Evolutionary conservation across 1,139 yeast species (phyloP).

Genomic region (Nakaseomyces glabratus): DNA sequence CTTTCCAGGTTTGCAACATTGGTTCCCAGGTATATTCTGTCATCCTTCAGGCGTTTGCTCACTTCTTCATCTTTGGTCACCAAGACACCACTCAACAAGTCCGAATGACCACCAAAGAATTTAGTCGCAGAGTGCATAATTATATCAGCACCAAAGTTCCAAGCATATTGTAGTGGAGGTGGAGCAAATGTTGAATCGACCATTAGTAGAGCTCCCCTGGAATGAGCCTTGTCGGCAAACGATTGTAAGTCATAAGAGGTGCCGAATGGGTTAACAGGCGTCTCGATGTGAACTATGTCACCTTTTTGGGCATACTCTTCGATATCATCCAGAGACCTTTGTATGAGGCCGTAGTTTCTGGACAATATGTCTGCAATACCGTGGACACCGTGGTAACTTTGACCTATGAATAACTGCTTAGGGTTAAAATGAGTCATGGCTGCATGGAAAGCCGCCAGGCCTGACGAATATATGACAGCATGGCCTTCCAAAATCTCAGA

Average conservation of each 20-base stretch:
- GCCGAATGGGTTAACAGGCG: constrained; percentile 85
- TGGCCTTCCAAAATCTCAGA: constrained; percentile 47
- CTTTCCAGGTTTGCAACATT: constrained; percentile 72
- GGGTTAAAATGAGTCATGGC: constrained; percentile 67
- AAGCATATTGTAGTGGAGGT: constrained; percentile 79
- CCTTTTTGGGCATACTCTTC: constrained; percentile 47
- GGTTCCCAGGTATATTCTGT: constrained; percentile 66
- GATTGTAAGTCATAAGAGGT: constrained; percentile 51
- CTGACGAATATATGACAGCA: constrained; percentile 64
- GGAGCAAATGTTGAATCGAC: constrained; percentile 93
- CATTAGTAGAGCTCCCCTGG: constrained; percentile 54
- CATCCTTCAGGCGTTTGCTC: constrained; percentile 42
- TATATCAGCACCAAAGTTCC: constrained; percentile 70
- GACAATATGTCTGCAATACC: constrained; percentile 56
- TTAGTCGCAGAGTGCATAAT: constrained; percentile 88
- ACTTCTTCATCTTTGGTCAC: constrained; percentile 48
- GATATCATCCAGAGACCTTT: constrained; percentile 45
- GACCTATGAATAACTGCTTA: constrained; percentile 62
- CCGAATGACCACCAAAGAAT: constrained; percentile 93
- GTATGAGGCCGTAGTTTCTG: constrained; percentile 51
- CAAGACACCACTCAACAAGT: constrained; percentile 71
- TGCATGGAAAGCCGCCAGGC: constrained; percentile 74
- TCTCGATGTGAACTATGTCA: constrained; percentile 74
- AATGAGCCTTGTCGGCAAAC: constrained; percentile 61
- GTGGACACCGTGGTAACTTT: constrained; percentile 79